Base-by-base conservation (phyloP, 164 flowering plant species). In the Cinnamomum chago region DNA sequence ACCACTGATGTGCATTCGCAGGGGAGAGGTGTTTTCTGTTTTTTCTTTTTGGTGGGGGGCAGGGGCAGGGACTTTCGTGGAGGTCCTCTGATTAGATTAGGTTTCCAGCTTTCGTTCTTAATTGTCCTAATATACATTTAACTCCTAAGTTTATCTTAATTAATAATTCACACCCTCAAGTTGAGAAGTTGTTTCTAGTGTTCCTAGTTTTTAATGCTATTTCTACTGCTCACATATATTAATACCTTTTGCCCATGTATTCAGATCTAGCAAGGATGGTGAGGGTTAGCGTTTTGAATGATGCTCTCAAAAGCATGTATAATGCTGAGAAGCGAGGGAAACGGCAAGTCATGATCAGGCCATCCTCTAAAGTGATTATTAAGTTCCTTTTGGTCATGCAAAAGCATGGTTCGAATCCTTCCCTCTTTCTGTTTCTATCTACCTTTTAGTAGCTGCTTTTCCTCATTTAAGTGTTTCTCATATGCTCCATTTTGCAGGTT, bases 281-380 rank as follows among this genome's bases (percentile, higher is more conserved):
- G 72, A 75, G 83, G 33, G 70, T 77, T 30, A 77, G 80, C 17
- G 83, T 81, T 30, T 58, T 81, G 58, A 81, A 78, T 69, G 83
- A 82, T 80, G 82, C 84, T 72, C 81, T 82, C 25, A 82, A 82
- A 64, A 80, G 84, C 79, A 82, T 82, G 79, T 77, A 79, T 75
- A 82, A 82, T 75, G 84, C 84, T 15, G 84, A 80, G 81, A 80
- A 82, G 74, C 70, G 81, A 20, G 84, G 84, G 12, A 82, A 80
- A 75, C 70, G 84, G 22, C 84, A 80, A 67, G 84, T 80, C 65
- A 67, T 82, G 84, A 80, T 82, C 58, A 70, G 85, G 64, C 85
- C 85, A 15, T 82, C 85, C 28, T 77, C 79, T 17, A 77, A 77
- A 71, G 78, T 79, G 58, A 73, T 81, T 65, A 78, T 81, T 55